Percentiles rank a stretch among this genome's conserved stretches.
Conservation (phyloP, 2,329 filamentous ascomycete genomes). For the Pseudocercospora cruenta region DNA sequence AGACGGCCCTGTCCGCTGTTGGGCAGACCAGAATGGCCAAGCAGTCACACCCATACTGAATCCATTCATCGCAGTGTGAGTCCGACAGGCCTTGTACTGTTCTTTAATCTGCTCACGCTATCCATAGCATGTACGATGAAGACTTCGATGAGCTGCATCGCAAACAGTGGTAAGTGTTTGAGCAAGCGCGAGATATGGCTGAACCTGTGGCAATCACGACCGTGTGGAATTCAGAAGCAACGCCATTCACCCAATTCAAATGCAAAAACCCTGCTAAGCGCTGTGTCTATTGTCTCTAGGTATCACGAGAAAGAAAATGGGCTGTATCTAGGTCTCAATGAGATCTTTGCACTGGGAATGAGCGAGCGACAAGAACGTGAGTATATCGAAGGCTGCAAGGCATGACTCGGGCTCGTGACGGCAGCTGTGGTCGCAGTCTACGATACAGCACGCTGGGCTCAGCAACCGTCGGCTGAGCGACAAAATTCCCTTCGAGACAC, state of each 20-base stretch:
- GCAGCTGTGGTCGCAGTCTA: too few species aligned
- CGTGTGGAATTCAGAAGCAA: neutral
- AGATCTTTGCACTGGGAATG: neutral
- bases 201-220: neutral
- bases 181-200: neutral
- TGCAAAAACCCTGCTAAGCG: neutral
- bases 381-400: too few species aligned
- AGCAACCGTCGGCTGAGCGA: too few species aligned
- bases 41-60: neutral
- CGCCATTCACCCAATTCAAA: neutral
- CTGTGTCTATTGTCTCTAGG: neutral
- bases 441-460: too few species aligned
- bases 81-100: neutral
- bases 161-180: neutral
- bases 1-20: neutral
- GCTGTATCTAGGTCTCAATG: constrained; percentile 1
- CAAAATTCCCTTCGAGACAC: too few species aligned
- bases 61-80: constrained; percentile 4
- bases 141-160: neutral
- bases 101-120: neutral
- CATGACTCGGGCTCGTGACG: too few species aligned
- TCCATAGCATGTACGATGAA: neutral
- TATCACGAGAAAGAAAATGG: neutral
- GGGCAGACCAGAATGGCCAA: neutral
- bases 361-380: neutral